These are phyloP conservation scores for Asterochloris sp. DNA, from an alignment of 139 green algal species.

Conservation along the genomic window DNA sequence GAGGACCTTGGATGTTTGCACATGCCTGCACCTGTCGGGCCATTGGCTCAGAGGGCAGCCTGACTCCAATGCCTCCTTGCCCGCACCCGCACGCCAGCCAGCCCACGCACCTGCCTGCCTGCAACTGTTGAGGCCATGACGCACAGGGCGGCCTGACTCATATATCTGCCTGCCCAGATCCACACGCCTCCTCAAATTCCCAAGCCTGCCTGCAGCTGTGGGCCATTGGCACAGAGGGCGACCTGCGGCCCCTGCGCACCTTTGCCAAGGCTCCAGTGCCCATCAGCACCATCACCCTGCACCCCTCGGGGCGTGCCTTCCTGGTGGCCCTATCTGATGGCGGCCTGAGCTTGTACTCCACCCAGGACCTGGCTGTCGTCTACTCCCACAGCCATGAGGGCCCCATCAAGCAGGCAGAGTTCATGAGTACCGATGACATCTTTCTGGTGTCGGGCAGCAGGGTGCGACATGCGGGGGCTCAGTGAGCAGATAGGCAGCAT, in stretches of 20 bases:
- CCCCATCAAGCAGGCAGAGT: background rate
- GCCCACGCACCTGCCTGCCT: too few relatives aligned
- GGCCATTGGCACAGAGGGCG: background rate
- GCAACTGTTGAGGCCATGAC: too few relatives aligned
- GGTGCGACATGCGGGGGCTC: background rate
- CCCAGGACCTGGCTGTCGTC: slow-evolving; percentile 4
- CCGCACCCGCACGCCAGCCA: too few relatives aligned
- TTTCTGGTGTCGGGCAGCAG: slow-evolving; percentile 1
- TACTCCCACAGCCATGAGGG: slow-evolving; percentile 8
- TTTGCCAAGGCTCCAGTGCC: slow-evolving; percentile 4
- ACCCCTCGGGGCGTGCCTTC: slow-evolving; percentile 5
- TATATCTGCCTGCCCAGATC: too few relatives aligned
- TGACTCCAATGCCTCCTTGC: too few relatives aligned
- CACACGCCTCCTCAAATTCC: too few relatives aligned
- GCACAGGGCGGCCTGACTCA: too few relatives aligned
- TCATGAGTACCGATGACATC: slow-evolving; percentile 12
- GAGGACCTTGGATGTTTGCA: too few relatives aligned
- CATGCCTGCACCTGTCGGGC: too few relatives aligned
- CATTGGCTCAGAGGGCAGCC: too few relatives aligned
- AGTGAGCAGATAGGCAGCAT: too few relatives aligned
- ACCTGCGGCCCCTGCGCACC: background rate
- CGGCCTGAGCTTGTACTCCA: slow-evolving; percentile 8
- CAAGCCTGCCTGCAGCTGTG: slow-evolving; percentile 8
- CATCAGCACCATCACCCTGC: slow-evolving; percentile 2
- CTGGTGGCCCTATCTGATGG: slow-evolving; percentile 6